These are phyloP conservation scores for Eudorina sp. DNA, from an alignment of 139 green algal genomes.

Conservation along the genomic window DNA sequence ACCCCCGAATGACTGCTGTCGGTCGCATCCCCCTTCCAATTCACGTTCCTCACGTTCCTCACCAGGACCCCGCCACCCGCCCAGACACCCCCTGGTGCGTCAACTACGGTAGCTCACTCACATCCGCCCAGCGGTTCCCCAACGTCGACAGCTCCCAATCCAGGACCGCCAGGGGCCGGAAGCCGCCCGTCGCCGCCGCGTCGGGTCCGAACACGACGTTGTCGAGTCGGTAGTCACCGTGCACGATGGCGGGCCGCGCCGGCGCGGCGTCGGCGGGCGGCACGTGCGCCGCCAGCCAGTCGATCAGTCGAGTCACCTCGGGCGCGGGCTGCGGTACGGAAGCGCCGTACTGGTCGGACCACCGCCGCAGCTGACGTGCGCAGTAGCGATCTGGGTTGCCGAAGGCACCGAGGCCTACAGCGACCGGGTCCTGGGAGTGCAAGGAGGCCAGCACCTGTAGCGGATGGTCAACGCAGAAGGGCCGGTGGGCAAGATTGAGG, in stretches of 20 bases:
- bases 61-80: too few species aligned
- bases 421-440: slow-evolving; percentile 78
- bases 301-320: slow-evolving; percentile 77
- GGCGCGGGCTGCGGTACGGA: slow-evolving; percentile 52
- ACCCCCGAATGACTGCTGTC: too few species aligned
- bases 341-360: slow-evolving; percentile 83
- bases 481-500: too few species aligned
- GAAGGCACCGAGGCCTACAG: slow-evolving; percentile 68
- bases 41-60: too few species aligned
- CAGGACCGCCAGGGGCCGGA: slow-evolving; percentile 79
- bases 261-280: slow-evolving; percentile 68
- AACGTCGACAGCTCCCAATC: slow-evolving; percentile 99
- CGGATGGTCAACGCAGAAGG: too few species aligned
- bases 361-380: slow-evolving; percentile 79
- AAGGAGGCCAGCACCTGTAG: slow-evolving; percentile 80
- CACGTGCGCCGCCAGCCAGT: slow-evolving; percentile 83
- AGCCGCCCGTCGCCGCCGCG: too few species aligned
- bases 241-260: slow-evolving; percentile 65
- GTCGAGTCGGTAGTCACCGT: slow-evolving; percentile 91
- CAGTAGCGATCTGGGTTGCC: slow-evolving; percentile 82
- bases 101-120: too few species aligned
- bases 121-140: slow-evolving; percentile 90
- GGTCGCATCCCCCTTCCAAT: too few species aligned
- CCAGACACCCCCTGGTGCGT: too few species aligned
- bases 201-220: slow-evolving; percentile 32